Evolutionary conservation across 108 stramenopile genomes (phyloP).

Genomic region (Chaetoceros muelleri): DNA sequence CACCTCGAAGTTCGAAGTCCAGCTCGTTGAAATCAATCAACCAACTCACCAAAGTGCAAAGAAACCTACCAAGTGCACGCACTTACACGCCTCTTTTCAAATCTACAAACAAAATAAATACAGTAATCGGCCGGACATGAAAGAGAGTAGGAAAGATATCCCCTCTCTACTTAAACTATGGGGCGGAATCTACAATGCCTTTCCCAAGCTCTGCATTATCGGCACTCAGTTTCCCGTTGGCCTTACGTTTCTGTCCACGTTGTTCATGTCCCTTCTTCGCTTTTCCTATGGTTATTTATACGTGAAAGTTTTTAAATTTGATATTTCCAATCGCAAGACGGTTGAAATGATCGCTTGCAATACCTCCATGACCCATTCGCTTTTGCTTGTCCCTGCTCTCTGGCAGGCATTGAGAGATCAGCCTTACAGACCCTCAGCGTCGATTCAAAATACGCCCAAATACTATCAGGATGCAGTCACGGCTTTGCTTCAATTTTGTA

Average conservation of each 20-base stretch:
- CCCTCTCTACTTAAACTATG: constrained; percentile 18
- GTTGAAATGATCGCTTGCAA: constrained; percentile 16
- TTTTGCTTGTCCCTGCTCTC: constrained; percentile 27
- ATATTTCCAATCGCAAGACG: constrained; percentile 15
- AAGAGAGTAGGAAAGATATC: background rate
- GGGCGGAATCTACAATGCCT: constrained; percentile 15
- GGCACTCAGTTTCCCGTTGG: constrained; percentile 14
- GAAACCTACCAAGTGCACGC: background rate
- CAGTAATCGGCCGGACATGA: background rate
- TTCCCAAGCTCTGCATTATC: constrained; percentile 36
- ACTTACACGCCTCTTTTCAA: background rate
- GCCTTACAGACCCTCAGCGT: constrained; percentile 21
- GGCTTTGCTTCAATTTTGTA: constrained; percentile 53
- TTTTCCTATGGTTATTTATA: constrained; percentile 11
- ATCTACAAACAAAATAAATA: background rate
- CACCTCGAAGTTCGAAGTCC: too few relatives aligned
- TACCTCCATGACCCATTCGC: constrained; percentile 25
- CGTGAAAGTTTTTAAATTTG: constrained; percentile 11
- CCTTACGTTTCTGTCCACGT: constrained; percentile 19
- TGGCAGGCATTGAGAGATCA: constrained; percentile 20
- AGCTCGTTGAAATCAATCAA: too few relatives aligned
- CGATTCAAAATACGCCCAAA: constrained; percentile 11
- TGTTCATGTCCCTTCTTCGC: constrained; percentile 20
- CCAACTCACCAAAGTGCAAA: too few relatives aligned
- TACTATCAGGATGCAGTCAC: constrained; percentile 46